Evolutionary conservation across 1,284 basidiomycete genomes (phyloP).

Genomic region (Ceratorhiza oryzae-sativae): DNA sequence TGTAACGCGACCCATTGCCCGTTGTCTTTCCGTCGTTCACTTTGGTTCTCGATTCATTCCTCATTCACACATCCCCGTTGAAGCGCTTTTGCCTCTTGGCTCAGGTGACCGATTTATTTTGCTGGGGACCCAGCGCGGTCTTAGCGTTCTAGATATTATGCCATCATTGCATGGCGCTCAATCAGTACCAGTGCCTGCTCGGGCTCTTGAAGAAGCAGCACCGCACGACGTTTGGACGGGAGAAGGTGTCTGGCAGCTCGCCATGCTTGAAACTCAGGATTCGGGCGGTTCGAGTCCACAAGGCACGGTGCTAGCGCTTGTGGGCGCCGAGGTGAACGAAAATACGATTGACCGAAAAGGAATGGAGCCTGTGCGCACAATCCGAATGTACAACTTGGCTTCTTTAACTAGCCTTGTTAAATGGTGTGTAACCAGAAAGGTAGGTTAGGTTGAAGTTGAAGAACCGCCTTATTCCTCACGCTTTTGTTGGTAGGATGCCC

Average conservation of each 20-base stretch:
- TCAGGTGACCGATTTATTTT: constrained; percentile 67
- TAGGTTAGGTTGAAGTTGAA: constrained; percentile 47
- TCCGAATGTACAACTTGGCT: constrained; percentile 81
- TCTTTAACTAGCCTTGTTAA: constrained; percentile 75
- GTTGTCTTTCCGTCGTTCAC: constrained; percentile 66
- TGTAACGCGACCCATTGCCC: constrained; percentile 51
- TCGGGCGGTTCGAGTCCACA: constrained; percentile 65
- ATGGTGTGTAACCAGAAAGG: constrained; percentile 72
- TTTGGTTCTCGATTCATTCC: constrained; percentile 84
- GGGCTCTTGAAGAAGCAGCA: constrained; percentile 54
- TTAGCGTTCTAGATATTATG: constrained; percentile 79
- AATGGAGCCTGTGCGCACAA: constrained; percentile 61
- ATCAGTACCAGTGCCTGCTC: constrained; percentile 50
- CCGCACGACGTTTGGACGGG: constrained; percentile 72
- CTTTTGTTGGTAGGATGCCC: constrained; percentile 56
- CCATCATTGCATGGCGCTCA: constrained; percentile 60
- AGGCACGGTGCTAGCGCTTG: constrained; percentile 75
- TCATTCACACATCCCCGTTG: constrained; percentile 74
- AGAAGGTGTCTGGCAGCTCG: constrained; percentile 77
- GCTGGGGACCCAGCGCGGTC: constrained; percentile 75
- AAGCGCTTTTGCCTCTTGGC: constrained; percentile 69
- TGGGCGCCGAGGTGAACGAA: constrained; percentile 62
- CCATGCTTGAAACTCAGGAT: constrained; percentile 70
- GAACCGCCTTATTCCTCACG: constrained; percentile 24
- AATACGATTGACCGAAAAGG: constrained; percentile 55